These are phyloP conservation scores for Phalaenopsis aphrodite DNA, from an alignment of 106 monocot species.

Conservation along the genomic window DNA sequence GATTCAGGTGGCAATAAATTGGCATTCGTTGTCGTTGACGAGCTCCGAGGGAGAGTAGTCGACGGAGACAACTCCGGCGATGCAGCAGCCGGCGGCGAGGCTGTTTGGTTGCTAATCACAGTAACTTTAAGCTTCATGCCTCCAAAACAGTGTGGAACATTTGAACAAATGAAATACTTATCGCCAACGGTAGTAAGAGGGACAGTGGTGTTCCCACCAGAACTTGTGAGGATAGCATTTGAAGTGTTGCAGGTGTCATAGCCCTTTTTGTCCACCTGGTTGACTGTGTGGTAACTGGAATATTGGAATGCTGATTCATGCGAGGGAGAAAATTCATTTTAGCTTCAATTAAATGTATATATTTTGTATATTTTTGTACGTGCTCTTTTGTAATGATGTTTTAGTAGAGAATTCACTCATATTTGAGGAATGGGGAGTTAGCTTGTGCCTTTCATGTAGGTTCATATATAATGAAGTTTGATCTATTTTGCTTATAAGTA, in stretches of 20 bases:
- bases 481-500: too few relatives aligned
- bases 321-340: too few relatives aligned
- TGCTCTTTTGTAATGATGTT: too few relatives aligned
- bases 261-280: slow-evolving; percentile 24
- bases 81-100: not conserved
- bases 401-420: too few relatives aligned
- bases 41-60: not conserved
- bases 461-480: too few relatives aligned
- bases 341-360: too few relatives aligned
- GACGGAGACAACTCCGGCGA: not conserved
- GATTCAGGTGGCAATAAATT: not conserved
- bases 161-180: slow-evolving; percentile 36
- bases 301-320: slow-evolving; percentile 10
- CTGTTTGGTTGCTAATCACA: not conserved
- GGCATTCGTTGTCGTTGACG: not conserved
- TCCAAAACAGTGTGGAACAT: slow-evolving; percentile 20
- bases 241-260: slow-evolving; percentile 29
- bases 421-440: too few relatives aligned
- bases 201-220: slow-evolving; percentile 26
- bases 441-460: too few relatives aligned
- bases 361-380: too few relatives aligned
- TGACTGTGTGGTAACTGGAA: slow-evolving; percentile 26
- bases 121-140: slow-evolving; percentile 5
- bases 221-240: slow-evolving; percentile 7
- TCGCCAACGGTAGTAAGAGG: slow-evolving; percentile 14